phyloP scores from a whole-genome alignment of 768 basidiomycete species.

The Tylopilus sp. region DNA sequence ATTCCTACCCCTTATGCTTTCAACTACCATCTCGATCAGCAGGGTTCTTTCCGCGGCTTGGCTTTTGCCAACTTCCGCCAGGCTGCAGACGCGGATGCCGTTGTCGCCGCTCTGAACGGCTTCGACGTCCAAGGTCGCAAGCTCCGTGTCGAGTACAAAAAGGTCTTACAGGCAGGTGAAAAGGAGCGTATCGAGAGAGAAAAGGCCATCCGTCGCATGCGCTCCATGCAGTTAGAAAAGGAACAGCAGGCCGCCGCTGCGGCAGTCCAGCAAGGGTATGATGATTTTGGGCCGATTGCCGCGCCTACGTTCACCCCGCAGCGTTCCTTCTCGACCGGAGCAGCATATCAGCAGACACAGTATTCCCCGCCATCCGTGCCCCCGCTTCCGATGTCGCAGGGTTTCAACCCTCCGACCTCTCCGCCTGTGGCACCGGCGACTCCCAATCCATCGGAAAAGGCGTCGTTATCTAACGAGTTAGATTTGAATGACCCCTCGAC shows the following conservation, averaged over 20 bases:
- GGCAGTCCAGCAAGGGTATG: constrained; percentile 49
- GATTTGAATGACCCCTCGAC: constrained; percentile 96
- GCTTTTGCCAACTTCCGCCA: constrained; percentile 99
- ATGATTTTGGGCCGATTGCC: constrained; percentile 66
- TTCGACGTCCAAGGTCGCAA: constrained; percentile 97
- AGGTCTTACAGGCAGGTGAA: constrained; percentile 97
- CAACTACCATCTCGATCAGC: constrained; percentile 97
- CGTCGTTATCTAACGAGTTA: constrained; percentile 62
- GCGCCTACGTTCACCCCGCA: constrained; percentile 62
- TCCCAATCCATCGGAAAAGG: constrained; percentile 64
- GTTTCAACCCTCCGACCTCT: constrained; percentile 42
- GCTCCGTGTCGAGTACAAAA: constrained; percentile 98
- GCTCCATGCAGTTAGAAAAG: constrained; percentile 92
- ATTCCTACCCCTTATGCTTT: constrained; percentile 99
- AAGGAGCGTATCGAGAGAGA: constrained; percentile 98
- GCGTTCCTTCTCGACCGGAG: constrained; percentile 66
- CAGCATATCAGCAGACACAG: constrained; percentile 55
- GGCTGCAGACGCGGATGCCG: constrained; percentile 87
- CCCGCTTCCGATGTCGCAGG: constrained; percentile 38
- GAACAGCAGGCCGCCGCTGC: constrained; percentile 46
- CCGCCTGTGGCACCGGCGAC: constrained; percentile 57
- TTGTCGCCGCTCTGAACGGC: constrained; percentile 93
- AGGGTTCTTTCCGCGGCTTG: constrained; percentile 93
- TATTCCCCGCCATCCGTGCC: constrained; percentile 61
- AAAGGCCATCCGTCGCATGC: constrained; percentile 97